Conservation (phyloP, 2,329 filamentous ascomycete species). For the Dendryphion nanum region DNA sequence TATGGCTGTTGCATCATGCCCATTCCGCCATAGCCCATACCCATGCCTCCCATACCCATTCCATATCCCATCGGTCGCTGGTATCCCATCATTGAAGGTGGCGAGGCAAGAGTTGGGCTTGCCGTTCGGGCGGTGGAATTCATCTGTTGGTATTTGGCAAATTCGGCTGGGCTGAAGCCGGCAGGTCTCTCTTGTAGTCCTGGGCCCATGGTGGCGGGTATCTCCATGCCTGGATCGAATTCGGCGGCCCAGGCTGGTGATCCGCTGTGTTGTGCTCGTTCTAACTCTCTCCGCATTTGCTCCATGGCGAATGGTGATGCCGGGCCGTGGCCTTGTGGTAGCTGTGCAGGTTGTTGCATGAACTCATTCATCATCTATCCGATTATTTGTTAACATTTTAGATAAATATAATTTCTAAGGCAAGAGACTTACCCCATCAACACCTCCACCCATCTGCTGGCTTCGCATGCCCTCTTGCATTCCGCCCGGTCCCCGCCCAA, state of each 20-base stretch:
- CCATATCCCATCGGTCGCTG: constrained; percentile 52
- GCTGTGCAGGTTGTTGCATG: constrained; percentile 71
- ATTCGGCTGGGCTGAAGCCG: constrained; percentile 78
- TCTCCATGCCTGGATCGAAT: constrained; percentile 57
- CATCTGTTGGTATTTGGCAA: constrained; percentile 75
- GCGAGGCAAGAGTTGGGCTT: constrained; percentile 53
- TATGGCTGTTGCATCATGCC: constrained; percentile 44
- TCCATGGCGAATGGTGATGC: constrained; percentile 65
- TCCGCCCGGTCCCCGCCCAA: constrained; percentile 69
- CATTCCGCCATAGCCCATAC: constrained; percentile 56
- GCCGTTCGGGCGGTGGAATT: constrained; percentile 57
- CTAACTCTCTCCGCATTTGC: constrained; percentile 63
- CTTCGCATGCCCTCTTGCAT: constrained; percentile 77
- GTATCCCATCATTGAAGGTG: constrained; percentile 49
- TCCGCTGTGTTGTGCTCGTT: constrained; percentile 52
- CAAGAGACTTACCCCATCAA: constrained; percentile 55
- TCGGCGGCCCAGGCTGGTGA: constrained; percentile 64
- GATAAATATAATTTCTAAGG: neutral
- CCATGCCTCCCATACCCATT: constrained; percentile 49
- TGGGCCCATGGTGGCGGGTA: constrained; percentile 70
- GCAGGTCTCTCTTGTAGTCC: constrained; percentile 57
- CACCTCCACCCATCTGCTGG: constrained; percentile 64
- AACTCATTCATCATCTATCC: constrained; percentile 88
- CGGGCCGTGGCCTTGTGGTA: constrained; percentile 54
- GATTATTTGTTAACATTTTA: constrained; percentile 23